These are phyloP conservation scores for Porcisia deanei DNA, from an alignment of 208 protist species.

Conservation along the genomic window DNA sequence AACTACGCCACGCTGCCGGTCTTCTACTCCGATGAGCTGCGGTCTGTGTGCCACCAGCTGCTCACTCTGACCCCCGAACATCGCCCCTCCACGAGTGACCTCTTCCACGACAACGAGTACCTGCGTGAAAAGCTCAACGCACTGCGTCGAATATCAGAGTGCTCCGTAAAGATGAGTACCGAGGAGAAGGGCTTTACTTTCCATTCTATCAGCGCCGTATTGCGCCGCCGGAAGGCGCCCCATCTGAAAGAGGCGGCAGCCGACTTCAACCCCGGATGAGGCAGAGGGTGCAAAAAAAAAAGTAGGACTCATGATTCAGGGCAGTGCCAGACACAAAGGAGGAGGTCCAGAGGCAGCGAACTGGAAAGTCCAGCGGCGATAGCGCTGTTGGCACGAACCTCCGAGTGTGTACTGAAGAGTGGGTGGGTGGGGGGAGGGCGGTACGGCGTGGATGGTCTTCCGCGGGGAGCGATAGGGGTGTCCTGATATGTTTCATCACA, in stretches of 20 bases:
- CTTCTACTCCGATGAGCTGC: constrained; percentile 13
- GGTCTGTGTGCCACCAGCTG: constrained; percentile 20
- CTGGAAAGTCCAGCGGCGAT: not conserved
- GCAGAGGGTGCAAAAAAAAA: not conserved
- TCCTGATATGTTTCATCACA: not conserved
- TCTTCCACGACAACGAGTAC: constrained; percentile 33
- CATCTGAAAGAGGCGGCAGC: not conserved
- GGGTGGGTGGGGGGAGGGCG: not conserved
- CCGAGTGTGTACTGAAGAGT: not conserved
- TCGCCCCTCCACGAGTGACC: constrained; percentile 21
- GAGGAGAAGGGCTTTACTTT: constrained; percentile 26
- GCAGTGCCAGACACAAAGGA: not conserved
- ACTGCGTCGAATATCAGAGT: constrained; percentile 32
- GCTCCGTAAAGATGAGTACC: constrained; percentile 27
- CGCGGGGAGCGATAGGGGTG: too few relatives aligned
- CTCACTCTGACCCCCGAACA: constrained; percentile 11
- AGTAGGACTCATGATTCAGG: not conserved
- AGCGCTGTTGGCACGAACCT: not conserved
- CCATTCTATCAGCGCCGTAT: constrained; percentile 24
- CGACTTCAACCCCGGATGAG: not conserved
- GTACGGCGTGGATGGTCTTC: not conserved
- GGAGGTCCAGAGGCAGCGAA: not conserved
- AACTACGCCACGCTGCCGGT: constrained; percentile 7
- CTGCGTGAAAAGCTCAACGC: constrained; percentile 26
- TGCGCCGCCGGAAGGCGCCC: constrained; percentile 15